Base-by-base conservation (phyloP, 2,329 filamentous ascomycete genomes). In the Hymenoscyphus salicellus region DNA sequence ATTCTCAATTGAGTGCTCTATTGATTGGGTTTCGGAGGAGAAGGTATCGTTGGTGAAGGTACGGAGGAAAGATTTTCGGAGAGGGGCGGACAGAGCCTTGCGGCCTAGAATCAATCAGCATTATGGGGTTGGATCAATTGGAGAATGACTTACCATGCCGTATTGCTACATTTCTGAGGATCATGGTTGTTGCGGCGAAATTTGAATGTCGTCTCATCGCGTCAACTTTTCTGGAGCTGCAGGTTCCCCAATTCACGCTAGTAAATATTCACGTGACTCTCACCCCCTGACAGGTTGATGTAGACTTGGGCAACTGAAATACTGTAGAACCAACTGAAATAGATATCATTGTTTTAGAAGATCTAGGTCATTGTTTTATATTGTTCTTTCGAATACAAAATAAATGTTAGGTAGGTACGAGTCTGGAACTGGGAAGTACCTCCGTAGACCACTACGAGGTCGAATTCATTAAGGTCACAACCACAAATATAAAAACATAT, bases 161-260 rank as follows among this genome's bases (percentile, higher is more conserved):
- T 75, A 81, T 76, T 61, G 79, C 79, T 69, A 79, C 76, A 74
- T 80, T 85, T 79, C 84, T 81, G 70, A 84, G 72, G 72, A 86
- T 85, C 85, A 87, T 87, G 69, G 73, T 77, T 76, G 74, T 68
- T 72, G 60, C 33, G 36, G 55, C 46, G 32, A 28, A 66, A 63
- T 70, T 23, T 49, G 52, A 26, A 57, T 32, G 66, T 68, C 46
- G 62, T 61, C 57, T 62, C n/a, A 57, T 46, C 56, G 41, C 61
- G 55, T 28, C 58, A 70, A 69, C 65, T 71, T 73, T 75, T 75
- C 72, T 66, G 71, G 69, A 61, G 62, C 69, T 57, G 41, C 58
- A 55, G 52, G 43, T 36, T 61, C 41, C 17, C 41, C 41, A 65
- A 66, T 63, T 67, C 58, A 38, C 66, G 68, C 67, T 66, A 66